Percentiles rank a stretch among this genome's conserved stretches.
phyloP scores from a whole-genome alignment of 169 alveolate genomes.

The Besnoitia besnoiti region DNA sequence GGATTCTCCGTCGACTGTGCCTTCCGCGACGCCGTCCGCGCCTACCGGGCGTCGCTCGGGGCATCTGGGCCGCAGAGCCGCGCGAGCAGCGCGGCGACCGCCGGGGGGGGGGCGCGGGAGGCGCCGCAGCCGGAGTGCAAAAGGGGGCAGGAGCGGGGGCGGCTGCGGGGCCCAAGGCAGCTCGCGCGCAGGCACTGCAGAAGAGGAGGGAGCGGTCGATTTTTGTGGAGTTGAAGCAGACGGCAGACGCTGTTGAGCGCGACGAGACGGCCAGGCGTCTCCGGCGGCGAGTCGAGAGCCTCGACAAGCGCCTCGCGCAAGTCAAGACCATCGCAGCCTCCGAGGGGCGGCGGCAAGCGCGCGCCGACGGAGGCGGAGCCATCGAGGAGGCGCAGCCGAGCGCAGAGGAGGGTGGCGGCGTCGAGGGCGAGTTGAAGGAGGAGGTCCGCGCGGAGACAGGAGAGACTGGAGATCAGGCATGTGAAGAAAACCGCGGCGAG shows the following conservation, averaged over 20 bases:
- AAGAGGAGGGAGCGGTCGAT: not conserved
- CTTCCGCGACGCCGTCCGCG: conserved; percentile 48
- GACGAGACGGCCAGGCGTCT: not conserved
- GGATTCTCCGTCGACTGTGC: conserved; percentile 55
- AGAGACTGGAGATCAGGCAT: too few relatives aligned
- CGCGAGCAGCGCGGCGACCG: too few relatives aligned
- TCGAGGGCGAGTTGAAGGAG: too few relatives aligned
- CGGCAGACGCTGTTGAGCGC: not conserved
- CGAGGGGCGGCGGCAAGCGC: conserved; percentile 1
- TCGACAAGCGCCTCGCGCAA: conserved; percentile 24
- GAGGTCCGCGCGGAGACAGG: too few relatives aligned
- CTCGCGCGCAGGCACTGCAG: conserved; percentile 34
- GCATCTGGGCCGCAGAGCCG: not conserved
- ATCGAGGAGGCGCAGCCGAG: not conserved
- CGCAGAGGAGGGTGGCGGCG: not conserved
- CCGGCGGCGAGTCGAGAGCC: conserved; percentile 1
- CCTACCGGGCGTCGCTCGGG: not conserved
- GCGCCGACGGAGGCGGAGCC: not conserved
- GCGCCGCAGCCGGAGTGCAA: too few relatives aligned
- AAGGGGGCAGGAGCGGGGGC: too few relatives aligned
- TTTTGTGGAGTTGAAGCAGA: not conserved
- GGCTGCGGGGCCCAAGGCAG: not conserved
- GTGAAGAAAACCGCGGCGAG: too few relatives aligned
- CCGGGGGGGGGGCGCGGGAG: too few relatives aligned
- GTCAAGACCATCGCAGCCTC: conserved; percentile 24